Conservation (phyloP, 495 filamentous ascomycete genomes). For the Aspergillus kassunensis region DNA sequence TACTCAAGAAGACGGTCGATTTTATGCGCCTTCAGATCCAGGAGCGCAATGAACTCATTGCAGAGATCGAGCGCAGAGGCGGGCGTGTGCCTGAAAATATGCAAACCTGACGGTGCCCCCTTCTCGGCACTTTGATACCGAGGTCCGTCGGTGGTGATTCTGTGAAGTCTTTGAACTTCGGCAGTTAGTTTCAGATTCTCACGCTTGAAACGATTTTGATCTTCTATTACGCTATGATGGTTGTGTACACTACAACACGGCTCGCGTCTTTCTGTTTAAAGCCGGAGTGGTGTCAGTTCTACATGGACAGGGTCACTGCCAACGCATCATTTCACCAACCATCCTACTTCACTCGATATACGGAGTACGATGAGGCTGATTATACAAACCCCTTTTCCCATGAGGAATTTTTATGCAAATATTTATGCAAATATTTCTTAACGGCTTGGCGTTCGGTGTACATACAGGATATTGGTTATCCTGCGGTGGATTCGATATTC, state of each 20-base stretch:
- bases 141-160: conserved; percentile 12
- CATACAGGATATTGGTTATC: neutral
- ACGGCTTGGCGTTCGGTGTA: conserved; percentile 3
- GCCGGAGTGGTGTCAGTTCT: neutral
- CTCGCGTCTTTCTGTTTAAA: neutral
- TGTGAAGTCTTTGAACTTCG: conserved; percentile 7
- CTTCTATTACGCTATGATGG: neutral
- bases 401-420: neutral
- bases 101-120: conserved; percentile 27
- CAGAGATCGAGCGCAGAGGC: conserved; percentile 57
- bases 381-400: neutral
- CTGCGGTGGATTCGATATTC: neutral
- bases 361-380: neutral
- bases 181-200: conserved; percentile 3
- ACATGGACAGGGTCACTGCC: neutral
- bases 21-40: conserved; percentile 64
- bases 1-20: conserved; percentile 71
- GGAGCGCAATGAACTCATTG: conserved; percentile 58
- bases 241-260: neutral
- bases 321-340: neutral
- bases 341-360: neutral
- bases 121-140: conserved; percentile 4
- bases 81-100: conserved; percentile 50
- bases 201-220: neutral
- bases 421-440: neutral